Percentiles rank a stretch among this genome's conserved stretches.
Conservation (phyloP, 139 green algal genomes). For the Marvania coccoides region DNA sequence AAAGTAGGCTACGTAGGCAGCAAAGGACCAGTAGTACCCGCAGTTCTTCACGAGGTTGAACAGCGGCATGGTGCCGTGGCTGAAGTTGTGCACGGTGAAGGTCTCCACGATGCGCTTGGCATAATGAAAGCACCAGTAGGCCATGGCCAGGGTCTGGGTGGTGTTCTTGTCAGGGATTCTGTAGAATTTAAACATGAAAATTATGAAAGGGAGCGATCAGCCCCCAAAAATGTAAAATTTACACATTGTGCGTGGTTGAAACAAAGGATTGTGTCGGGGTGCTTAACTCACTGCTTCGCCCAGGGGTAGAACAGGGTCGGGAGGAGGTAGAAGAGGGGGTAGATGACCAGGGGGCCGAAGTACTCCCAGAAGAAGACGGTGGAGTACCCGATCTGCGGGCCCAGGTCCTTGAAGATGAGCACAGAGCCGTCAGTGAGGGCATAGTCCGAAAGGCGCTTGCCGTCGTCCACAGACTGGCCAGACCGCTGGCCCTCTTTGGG, state of each 20-base stretch:
- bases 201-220: neutral
- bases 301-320: conserved; percentile 61
- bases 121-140: conserved; percentile 94
- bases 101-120: conserved; percentile 94
- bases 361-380: conserved; percentile 99
- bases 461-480: conserved; percentile 45
- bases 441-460: conserved; percentile 59
- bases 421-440: conserved; percentile 42
- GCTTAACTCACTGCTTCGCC: conserved; percentile 36
- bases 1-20: conserved; percentile 90
- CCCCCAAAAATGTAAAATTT: neutral
- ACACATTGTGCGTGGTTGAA: no score
- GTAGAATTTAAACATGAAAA: neutral
- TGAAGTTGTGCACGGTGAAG: conserved; percentile 89
- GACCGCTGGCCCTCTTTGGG: conserved; percentile 45
- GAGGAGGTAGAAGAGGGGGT: conserved; percentile 87
- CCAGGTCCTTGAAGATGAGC: conserved; percentile 94
- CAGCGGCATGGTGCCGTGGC: conserved; percentile 93
- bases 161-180: conserved; percentile 17
- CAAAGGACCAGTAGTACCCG: conserved; percentile 91
- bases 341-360: conserved; percentile 88
- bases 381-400: conserved; percentile 82
- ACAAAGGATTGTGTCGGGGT: neutral
- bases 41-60: conserved; percentile 96
- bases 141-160: conserved; percentile 73